Percentiles rank a stretch among this genome's conserved stretches.
These are phyloP conservation scores for Ogataea ganodermae DNA, from an alignment of 805 yeast species.

Conservation along the genomic window DNA sequence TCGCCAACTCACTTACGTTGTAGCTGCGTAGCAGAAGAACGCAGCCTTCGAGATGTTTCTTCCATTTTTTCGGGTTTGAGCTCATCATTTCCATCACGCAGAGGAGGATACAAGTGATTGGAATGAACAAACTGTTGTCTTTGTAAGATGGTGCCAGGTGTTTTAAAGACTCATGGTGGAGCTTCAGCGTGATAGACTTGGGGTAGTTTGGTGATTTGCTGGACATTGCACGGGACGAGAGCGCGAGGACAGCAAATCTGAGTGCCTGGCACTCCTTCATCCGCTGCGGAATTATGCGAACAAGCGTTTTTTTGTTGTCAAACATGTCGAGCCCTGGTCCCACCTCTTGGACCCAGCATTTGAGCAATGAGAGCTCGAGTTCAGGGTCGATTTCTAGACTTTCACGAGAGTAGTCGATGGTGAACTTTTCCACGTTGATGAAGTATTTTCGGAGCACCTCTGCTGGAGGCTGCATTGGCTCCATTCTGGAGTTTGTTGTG, in stretches of 20 bases:
- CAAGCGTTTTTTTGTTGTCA: conserved; percentile 22
- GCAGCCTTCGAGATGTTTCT: conserved; percentile 45
- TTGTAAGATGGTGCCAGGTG: conserved; percentile 27
- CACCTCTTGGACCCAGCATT: conserved; percentile 39
- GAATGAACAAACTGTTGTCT: conserved; percentile 25
- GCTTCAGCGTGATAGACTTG: conserved; percentile 25
- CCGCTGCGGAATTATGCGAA: conserved; percentile 19
- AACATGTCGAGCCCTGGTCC: conserved; percentile 45
- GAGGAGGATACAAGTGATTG: conserved; percentile 42
- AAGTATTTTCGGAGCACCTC: conserved; percentile 25
- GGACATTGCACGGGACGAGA: conserved; percentile 25
- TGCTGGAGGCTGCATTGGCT: conserved; percentile 19
- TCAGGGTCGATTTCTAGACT: conserved; percentile 17
- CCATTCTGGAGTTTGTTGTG: conserved; percentile 14
- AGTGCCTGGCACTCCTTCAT: conserved; percentile 21
- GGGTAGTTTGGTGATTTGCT: conserved; percentile 21
- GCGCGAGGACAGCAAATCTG: conserved; percentile 25
- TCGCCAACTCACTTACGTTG: conserved; percentile 39
- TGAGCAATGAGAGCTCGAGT: conserved; percentile 33
- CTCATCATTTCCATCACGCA: conserved; percentile 49
- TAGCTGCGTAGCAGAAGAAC: conserved; percentile 38
- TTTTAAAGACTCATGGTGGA: conserved; percentile 39
- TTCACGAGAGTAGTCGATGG: conserved; percentile 15
- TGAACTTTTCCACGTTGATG: conserved; percentile 23
- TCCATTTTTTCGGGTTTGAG: conserved; percentile 42